These are phyloP conservation scores for Naumovozyma dairenensis DNA, from an alignment of 805 yeast genomes.

Conservation along the genomic window DNA sequence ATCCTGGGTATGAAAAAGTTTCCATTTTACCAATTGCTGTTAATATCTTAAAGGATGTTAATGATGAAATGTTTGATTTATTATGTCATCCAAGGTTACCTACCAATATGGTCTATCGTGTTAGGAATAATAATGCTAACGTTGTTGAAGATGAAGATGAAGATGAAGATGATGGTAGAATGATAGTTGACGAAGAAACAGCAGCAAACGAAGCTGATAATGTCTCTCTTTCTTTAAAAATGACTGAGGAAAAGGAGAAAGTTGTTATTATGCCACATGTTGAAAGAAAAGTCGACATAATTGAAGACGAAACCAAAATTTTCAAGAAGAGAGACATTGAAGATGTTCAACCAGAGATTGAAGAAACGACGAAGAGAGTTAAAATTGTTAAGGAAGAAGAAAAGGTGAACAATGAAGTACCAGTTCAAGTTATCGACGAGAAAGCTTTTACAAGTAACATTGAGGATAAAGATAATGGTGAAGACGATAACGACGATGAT, in stretches of 20 bases:
- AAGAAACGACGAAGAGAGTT: conserved; percentile 1
- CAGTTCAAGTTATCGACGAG: conserved; percentile 2
- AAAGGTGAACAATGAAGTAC: conserved; percentile 3
- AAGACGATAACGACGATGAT: conserved; percentile 17
- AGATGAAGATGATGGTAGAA: conserved; percentile 3
- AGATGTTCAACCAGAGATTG: conserved; percentile 1
- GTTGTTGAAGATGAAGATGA: conserved; percentile 6
- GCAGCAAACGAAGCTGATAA: conserved; percentile 5
- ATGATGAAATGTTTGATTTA: conserved; percentile 44
- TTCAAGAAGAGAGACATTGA: conserved; percentile 8
- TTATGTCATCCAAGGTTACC: conserved; percentile 75
- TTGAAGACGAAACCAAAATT: conserved; percentile 6
- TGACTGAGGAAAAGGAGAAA: background rate
- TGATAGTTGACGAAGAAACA: too few relatives aligned
- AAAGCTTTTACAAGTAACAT: conserved; percentile 3
- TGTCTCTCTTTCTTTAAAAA: background rate
- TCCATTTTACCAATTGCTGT: conserved; percentile 66
- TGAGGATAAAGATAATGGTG: conserved; percentile 6
- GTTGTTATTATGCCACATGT: background rate
- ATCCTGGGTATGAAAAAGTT: conserved; percentile 55
- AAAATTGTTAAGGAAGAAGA: conserved; percentile 5
- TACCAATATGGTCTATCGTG: conserved; percentile 25
- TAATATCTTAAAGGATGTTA: conserved; percentile 35
- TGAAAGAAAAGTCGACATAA: conserved; percentile 1
- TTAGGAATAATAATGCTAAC: conserved; percentile 10